Evolutionary conservation across 148 eudicot species (phyloP), one percentile per base, ranked within the genome.

Genomic region (Fagopyrum tataricum): DNA sequence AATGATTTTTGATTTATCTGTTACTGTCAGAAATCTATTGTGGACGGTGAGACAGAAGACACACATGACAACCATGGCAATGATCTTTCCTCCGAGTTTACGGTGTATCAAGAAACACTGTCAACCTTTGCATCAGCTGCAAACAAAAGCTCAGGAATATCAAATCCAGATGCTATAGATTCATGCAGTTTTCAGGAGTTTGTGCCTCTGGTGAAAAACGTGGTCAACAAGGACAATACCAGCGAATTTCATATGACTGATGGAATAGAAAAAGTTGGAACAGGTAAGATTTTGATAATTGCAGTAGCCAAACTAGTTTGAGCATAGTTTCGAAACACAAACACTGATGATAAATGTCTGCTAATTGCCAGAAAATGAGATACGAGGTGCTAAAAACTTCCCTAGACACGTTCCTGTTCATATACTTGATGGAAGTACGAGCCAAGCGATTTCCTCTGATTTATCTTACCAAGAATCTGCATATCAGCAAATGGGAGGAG

Each of bases 361-460:
- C 5, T 37, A 15, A 64, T 75, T 80, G 12, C 72, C 81, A 66
- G 83, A 77, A 46, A 78, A 73, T 78, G 91, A 83, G 59, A 75
- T 72, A 73, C 86, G 84, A 72, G 76, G 83, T 12, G 75, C 80
- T 20, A 82, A 86, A 64, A 80, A 73, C 73, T 88, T 82, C 56
- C 96, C 97, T 13, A 84, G 89, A 78, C 93, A 90, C 74, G 92
- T 87, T 73, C 89, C 93, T 15, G 89, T 95, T 72, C 98, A 91
- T 44, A 86, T 95, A 80, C 87, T 95, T 73, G 93, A 88, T 80
- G 93, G 87, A 70, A 91, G 78, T 81, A 76, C 72, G 56, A 88
- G 81, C 62, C 78, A 80, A 23, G 80, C 76, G 77, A 64, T 79
- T 74, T 76, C 91, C 46, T 78, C 81, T 7, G 88, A 83, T 72